Evolutionary conservation across 2,329 filamentous ascomycete species (phyloP).

Genomic region (Penicillium italicum): DNA sequence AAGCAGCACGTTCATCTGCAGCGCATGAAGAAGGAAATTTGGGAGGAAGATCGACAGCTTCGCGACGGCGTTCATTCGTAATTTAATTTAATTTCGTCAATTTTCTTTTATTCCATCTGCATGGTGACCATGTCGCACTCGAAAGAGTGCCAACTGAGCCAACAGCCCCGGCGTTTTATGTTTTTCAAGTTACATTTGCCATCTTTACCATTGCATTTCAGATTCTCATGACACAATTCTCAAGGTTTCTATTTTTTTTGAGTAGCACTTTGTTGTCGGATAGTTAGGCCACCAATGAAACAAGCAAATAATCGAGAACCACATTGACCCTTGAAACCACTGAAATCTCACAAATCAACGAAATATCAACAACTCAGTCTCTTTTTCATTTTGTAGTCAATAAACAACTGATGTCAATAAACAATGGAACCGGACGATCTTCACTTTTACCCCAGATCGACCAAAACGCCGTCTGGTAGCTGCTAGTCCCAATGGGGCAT

Average conservation of each 20-base stretch:
- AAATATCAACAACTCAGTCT: not conserved
- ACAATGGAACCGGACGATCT: conserved; percentile 7
- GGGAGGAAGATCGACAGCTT: conserved; percentile 42
- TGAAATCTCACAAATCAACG: not conserved
- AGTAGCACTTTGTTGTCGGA: not conserved
- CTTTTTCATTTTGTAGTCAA: not conserved
- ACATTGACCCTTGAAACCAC: not conserved
- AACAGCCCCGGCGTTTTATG: conserved; percentile 3
- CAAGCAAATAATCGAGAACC: not conserved
- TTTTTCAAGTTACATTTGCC: not conserved
- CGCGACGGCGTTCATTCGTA: conserved; percentile 22
- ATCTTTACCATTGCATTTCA: conserved; percentile 7
- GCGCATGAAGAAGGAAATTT: conserved; percentile 58
- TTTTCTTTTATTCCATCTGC: conserved; percentile 1
- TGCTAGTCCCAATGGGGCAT: not conserved
- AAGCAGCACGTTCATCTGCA: conserved; percentile 53
- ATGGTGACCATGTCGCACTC: not conserved
- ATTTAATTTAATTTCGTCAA: conserved; percentile 7
- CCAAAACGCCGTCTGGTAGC: not conserved
- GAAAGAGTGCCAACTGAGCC: not conserved
- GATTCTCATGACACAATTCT: conserved; percentile 3
- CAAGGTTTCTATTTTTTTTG: conserved; percentile 4
- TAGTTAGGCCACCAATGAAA: not conserved
- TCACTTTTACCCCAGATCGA: conserved; percentile 23
- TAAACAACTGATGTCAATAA: too few relatives aligned